A percentile compares a stretch with the other conserved stretches of the same genome.
These are phyloP conservation scores for Auxenochlorella pyrenoidosa DNA, from an alignment of 139 green algal genomes.

Conservation along the genomic window DNA sequence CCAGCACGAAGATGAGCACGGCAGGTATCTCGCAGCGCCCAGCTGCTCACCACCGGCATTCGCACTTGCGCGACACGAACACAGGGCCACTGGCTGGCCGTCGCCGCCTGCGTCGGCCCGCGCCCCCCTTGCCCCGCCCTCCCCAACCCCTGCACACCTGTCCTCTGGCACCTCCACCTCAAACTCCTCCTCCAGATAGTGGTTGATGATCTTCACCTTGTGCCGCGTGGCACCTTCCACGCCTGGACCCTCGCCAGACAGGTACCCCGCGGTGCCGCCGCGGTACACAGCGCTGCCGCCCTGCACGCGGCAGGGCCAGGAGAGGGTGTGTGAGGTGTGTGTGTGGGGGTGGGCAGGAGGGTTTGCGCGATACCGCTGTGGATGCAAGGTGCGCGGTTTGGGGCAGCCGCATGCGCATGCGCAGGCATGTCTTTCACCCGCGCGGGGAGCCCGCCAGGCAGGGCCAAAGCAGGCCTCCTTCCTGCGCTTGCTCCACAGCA, in stretches of 20 bases:
- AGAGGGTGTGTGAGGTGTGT: too few relatives aligned
- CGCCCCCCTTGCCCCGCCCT: too few relatives aligned
- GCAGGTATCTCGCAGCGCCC: too few relatives aligned
- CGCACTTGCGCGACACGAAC: too few relatives aligned
- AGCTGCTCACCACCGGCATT: background rate
- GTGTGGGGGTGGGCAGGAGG: too few relatives aligned
- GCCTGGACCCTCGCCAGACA: conserved; percentile 80
- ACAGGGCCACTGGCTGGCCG: background rate
- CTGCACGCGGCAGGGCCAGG: conserved; percentile 44
- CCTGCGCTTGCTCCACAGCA: too few relatives aligned
- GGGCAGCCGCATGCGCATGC: too few relatives aligned
- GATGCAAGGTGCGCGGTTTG: too few relatives aligned
- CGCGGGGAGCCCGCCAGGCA: too few relatives aligned
- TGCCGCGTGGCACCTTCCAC: conserved; percentile 59
- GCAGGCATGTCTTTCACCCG: too few relatives aligned
- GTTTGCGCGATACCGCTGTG: too few relatives aligned
- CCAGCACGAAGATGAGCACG: background rate
- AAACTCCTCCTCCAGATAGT: conserved; percentile 72
- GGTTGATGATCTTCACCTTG: conserved; percentile 87
- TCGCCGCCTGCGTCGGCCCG: background rate
- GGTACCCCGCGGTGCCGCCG: conserved; percentile 69
- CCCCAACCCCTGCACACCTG: background rate
- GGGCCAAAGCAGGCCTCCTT: too few relatives aligned
- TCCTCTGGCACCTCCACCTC: conserved; percentile 65
- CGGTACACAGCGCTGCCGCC: conserved; percentile 80